Conservation (phyloP, 768 basidiomycete species). For the Suillus discolor region DNA sequence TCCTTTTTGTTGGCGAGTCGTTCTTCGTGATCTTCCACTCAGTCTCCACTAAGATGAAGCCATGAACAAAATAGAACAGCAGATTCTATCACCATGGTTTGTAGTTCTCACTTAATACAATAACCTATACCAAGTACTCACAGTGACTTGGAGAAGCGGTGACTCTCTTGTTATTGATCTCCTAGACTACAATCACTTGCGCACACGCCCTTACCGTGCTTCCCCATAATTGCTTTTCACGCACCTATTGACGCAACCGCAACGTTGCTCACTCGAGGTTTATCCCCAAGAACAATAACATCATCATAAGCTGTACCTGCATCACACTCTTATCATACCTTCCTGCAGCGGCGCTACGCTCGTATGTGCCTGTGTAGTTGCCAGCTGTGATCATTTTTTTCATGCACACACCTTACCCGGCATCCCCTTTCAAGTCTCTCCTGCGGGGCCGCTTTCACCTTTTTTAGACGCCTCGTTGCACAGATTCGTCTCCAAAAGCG, state of each 20-base stretch:
- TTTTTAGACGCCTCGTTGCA: conserved; percentile 21
- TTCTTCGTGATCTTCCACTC: conserved; percentile 4
- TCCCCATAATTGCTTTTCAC: conserved; percentile 2
- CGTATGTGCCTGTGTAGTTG: background rate
- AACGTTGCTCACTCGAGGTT: conserved; percentile 30
- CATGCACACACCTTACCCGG: conserved; percentile 8
- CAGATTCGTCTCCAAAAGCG: background rate
- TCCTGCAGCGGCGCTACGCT: background rate
- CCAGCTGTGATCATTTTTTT: conserved; percentile 1
- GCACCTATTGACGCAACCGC: conserved; percentile 4
- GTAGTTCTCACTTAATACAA: conserved; percentile 1
- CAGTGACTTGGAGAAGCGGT: background rate
- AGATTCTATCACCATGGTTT: background rate
- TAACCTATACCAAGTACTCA: background rate
- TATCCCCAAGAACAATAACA: conserved; percentile 7
- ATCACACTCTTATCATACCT: conserved; percentile 11
- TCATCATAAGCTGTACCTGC: conserved; percentile 1
- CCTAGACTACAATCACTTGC: conserved; percentile 16
- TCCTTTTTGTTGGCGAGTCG: background rate
- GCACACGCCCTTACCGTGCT: conserved; percentile 5
- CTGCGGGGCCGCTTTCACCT: conserved; percentile 17
- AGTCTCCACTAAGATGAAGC: background rate
- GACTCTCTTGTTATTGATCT: conserved; percentile 6
- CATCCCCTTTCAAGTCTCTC: conserved; percentile 17
- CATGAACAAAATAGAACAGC: background rate